Evolutionary conservation across 768 basidiomycete species (phyloP).

Genomic region (Mycena haematopus): DNA sequence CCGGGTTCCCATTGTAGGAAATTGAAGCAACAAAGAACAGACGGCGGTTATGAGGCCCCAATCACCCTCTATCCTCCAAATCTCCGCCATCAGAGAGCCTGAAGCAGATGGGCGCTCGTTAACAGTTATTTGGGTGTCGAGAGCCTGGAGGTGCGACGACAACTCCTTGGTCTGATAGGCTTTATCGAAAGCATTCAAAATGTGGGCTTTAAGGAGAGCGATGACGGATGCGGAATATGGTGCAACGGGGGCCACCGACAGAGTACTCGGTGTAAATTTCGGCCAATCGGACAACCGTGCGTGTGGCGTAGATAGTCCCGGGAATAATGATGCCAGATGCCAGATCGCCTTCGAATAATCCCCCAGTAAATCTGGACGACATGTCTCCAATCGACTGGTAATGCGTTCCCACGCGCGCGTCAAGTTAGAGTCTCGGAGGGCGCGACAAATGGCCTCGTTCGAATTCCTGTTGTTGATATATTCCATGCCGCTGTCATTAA

Average conservation of each 20-base stretch:
- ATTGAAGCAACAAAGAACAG: slow-evolving; percentile 7
- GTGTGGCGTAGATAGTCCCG: slow-evolving; percentile 15
- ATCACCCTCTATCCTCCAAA: slow-evolving; percentile 6
- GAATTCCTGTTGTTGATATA: slow-evolving; percentile 24
- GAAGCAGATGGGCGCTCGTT: slow-evolving; percentile 6
- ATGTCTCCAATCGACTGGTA: slow-evolving; percentile 15
- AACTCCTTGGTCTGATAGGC: slow-evolving; percentile 15
- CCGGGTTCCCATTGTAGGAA: slow-evolving; percentile 7
- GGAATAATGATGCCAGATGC: slow-evolving; percentile 23
- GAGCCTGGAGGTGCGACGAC: slow-evolving; percentile 8
- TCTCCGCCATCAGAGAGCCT: background rate
- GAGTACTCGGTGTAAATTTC: slow-evolving; percentile 13
- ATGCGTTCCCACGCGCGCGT: slow-evolving; percentile 23
- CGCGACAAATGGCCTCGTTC: slow-evolving; percentile 23
- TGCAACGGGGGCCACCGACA: slow-evolving; percentile 15
- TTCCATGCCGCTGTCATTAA: slow-evolving; percentile 22
- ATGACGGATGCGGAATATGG: slow-evolving; percentile 22
- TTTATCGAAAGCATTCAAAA: slow-evolving; percentile 21
- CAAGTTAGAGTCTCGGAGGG: slow-evolving; percentile 25
- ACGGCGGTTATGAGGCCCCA: slow-evolving; percentile 26
- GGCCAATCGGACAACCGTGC: slow-evolving; percentile 13
- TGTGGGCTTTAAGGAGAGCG: slow-evolving; percentile 21
- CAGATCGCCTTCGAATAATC: slow-evolving; percentile 26
- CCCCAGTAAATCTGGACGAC: slow-evolving; percentile 13
- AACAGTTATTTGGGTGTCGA: slow-evolving; percentile 5